These are phyloP conservation scores for Alternaria sp. DNA, from an alignment of 2,329 filamentous ascomycete genomes.

Conservation along the genomic window DNA sequence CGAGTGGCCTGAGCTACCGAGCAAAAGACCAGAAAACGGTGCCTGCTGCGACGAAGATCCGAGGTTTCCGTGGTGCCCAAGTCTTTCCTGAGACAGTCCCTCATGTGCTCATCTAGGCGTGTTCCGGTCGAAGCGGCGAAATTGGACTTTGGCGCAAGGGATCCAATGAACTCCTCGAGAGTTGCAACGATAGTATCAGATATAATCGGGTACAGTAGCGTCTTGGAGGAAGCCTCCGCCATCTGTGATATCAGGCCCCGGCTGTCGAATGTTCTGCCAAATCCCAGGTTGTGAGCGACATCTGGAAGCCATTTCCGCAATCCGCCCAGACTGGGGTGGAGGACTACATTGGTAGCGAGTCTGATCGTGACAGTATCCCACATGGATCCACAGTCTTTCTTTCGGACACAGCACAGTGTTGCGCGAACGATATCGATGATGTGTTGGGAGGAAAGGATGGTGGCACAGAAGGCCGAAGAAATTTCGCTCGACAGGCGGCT, in stretches of 20 bases:
- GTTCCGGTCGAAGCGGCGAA: neutral
- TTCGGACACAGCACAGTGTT: neutral
- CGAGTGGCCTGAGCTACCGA: neutral
- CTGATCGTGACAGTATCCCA: neutral
- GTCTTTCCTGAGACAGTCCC: neutral
- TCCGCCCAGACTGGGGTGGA: neutral
- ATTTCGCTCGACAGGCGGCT: neutral
- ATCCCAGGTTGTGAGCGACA: neutral
- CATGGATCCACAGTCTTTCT: neutral
- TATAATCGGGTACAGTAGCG: neutral
- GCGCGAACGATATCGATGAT: neutral
- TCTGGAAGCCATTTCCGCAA: neutral
- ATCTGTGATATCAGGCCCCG: neutral
- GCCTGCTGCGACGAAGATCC: neutral
- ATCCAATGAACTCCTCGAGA: neutral
- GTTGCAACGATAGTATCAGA: neutral
- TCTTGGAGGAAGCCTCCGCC: neutral
- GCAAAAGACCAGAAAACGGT: neutral
- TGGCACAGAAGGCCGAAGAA: neutral
- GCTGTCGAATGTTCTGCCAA: neutral
- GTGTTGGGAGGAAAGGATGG: neutral
- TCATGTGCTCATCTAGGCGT: neutral
- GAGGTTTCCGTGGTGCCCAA: neutral
- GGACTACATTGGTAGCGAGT: neutral
- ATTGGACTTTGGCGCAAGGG: neutral